A percentile compares a stretch with the other conserved stretches of the same genome.
These are phyloP conservation scores for Cenococcum geophilum DNA, from an alignment of 495 filamentous ascomycete genomes.

Conservation along the genomic window DNA sequence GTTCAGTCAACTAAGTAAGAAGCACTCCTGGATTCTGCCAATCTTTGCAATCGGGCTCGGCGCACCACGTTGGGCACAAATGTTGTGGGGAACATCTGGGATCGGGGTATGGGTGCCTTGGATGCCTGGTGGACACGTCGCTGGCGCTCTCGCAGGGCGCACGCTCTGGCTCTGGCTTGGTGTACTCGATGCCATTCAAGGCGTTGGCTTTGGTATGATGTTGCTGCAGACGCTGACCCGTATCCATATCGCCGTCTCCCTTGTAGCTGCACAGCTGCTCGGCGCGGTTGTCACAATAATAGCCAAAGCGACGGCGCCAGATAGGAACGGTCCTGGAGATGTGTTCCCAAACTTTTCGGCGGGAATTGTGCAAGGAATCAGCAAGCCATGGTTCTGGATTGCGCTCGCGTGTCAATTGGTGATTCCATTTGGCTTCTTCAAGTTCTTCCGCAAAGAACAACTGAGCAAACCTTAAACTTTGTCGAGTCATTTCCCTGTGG, in stretches of 20 bases:
- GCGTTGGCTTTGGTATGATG: slow-evolving; percentile 59
- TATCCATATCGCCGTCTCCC: slow-evolving; percentile 51
- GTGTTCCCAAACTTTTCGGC: slow-evolving; percentile 56
- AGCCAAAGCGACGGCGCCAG: slow-evolving; percentile 52
- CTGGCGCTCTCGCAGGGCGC: slow-evolving; percentile 49
- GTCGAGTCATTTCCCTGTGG: too few species aligned
- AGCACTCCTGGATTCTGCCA: slow-evolving; percentile 59
- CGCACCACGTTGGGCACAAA: slow-evolving; percentile 60
- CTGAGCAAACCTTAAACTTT: slow-evolving; percentile 52
- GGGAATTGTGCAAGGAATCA: slow-evolving; percentile 43
- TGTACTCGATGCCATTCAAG: slow-evolving; percentile 57
- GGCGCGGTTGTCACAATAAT: slow-evolving; percentile 54
- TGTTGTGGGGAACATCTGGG: slow-evolving; percentile 55
- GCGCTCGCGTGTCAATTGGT: slow-evolving; percentile 54
- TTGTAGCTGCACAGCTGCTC: slow-evolving; percentile 53
- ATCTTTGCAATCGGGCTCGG: slow-evolving; percentile 61
- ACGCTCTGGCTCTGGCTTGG: slow-evolving; percentile 62
- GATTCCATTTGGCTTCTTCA: slow-evolving; percentile 60
- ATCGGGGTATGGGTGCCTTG: slow-evolving; percentile 58
- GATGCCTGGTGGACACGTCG: slow-evolving; percentile 43
- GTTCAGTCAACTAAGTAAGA: slow-evolving; percentile 47
- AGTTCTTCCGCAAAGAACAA: slow-evolving; percentile 69
- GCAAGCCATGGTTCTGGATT: slow-evolving; percentile 61
- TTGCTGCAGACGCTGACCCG: slow-evolving; percentile 57
- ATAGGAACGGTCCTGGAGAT: slow-evolving; percentile 54